Conservation (phyloP, 225 moss, liverwort and hornwort species). For the Neckera pumila region DNA sequence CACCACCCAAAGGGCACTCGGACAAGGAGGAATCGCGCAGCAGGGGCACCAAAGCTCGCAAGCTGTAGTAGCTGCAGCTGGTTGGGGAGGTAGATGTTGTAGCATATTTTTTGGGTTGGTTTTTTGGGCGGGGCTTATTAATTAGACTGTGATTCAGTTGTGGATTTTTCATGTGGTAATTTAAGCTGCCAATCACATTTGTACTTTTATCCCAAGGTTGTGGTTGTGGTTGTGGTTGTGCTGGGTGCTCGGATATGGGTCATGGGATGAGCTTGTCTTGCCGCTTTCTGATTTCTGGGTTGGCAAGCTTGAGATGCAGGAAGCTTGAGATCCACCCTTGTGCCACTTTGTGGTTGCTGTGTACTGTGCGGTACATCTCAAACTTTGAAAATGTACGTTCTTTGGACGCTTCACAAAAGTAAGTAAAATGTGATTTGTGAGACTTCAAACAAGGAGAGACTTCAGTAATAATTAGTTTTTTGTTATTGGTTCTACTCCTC, state of each 20-base stretch:
- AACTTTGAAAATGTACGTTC: background rate
- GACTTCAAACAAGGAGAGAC: too few species aligned
- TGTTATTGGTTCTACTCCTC: too few species aligned
- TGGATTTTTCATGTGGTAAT: background rate
- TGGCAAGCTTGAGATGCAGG: background rate
- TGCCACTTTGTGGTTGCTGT: background rate
- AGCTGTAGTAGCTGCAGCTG: constrained; percentile 6
- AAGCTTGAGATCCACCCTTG: background rate
- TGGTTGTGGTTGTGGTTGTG: background rate
- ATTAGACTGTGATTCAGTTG: background rate
- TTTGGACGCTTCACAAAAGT: too few species aligned
- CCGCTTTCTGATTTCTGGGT: background rate
- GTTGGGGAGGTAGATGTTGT: background rate
- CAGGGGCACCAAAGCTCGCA: constrained; percentile 9
- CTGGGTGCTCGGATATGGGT: background rate
- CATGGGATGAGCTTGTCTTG: background rate
- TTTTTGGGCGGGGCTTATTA: background rate
- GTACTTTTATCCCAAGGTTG: background rate
- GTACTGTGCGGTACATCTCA: background rate
- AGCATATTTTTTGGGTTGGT: background rate
- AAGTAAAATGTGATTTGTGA: too few species aligned
- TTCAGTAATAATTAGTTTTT: background rate
- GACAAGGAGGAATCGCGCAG: background rate
- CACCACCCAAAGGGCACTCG: background rate
- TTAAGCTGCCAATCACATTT: background rate